Evolutionary conservation across 345 rosid genomes (phyloP).

Genomic region (Pelargonium nanum): DNA sequence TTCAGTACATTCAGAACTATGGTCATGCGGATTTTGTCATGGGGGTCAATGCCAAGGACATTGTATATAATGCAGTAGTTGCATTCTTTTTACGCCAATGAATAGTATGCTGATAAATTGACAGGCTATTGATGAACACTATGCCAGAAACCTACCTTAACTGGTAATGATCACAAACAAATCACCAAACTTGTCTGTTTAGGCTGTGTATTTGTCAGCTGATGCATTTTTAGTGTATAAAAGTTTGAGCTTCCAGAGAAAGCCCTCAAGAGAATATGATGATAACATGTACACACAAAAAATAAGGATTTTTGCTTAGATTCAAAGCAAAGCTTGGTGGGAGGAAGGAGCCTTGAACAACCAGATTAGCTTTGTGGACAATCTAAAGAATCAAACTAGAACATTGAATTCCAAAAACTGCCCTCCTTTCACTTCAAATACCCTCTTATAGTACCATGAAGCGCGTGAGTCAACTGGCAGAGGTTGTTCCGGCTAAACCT

Average conservation of each 20-base stretch:
- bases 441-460: too few relatives aligned
- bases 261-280: background rate
- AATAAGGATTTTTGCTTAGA: background rate
- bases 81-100: slow-evolving; percentile 53
- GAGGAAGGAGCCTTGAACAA: too few relatives aligned
- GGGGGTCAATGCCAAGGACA: slow-evolving; percentile 73
- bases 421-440: too few relatives aligned
- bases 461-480: too few relatives aligned
- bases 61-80: slow-evolving; percentile 51
- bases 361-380: background rate
- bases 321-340: background rate
- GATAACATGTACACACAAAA: background rate
- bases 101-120: too few relatives aligned
- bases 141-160: too few relatives aligned
- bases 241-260: background rate
- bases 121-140: too few relatives aligned
- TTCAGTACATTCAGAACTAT: slow-evolving; percentile 54
- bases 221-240: too few relatives aligned
- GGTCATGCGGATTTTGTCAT: slow-evolving; percentile 87
- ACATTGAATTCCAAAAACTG: too few relatives aligned
- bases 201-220: background rate
- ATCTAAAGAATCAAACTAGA: background rate
- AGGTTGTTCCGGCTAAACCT: too few relatives aligned
- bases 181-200: too few relatives aligned
- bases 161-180: too few relatives aligned